phyloP scores from a whole-genome alignment of 2,329 filamentous ascomycete species.

The Pseudogymnoascus sp. region DNA sequence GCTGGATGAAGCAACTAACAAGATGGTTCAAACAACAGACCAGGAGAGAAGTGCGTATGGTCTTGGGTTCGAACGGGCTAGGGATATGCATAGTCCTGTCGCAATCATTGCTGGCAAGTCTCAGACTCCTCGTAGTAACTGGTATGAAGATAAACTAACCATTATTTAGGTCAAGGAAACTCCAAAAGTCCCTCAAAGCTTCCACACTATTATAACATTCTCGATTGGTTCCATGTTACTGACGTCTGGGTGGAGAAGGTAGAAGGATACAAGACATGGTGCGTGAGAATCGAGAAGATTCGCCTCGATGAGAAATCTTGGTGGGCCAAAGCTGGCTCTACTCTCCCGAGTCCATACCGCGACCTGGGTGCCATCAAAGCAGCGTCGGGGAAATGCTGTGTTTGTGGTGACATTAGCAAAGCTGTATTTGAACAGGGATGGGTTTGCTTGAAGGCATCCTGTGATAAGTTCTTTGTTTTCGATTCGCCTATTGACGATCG shows the following conservation, averaged over 20 bases:
- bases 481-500: slow-evolving; percentile 27
- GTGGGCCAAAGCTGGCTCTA: slow-evolving; percentile 45
- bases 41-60: slow-evolving; percentile 37
- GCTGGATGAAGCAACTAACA: slow-evolving; percentile 40
- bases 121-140: not conserved
- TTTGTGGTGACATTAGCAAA: slow-evolving; percentile 37
- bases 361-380: slow-evolving; percentile 19
- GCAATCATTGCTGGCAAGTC: slow-evolving; percentile 48
- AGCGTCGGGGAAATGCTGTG: slow-evolving; percentile 31
- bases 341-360: slow-evolving; percentile 30
- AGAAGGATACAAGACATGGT: slow-evolving; percentile 35
- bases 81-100: slow-evolving; percentile 43
- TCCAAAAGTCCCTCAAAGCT: slow-evolving; percentile 42
- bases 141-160: slow-evolving; percentile 17
- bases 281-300: slow-evolving; percentile 61
- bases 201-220: slow-evolving; percentile 55
- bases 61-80: slow-evolving; percentile 41
- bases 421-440: slow-evolving; percentile 43
- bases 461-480: slow-evolving; percentile 44
- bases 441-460: slow-evolving; percentile 52
- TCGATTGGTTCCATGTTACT: slow-evolving; percentile 64
- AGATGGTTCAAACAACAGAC: slow-evolving; percentile 41
- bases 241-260: slow-evolving; percentile 61
- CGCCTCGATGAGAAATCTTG: slow-evolving; percentile 46
- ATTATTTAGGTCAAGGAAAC: slow-evolving; percentile 44